Conservation (phyloP, 805 yeast genomes). For the Ogataea paraovalis region DNA sequence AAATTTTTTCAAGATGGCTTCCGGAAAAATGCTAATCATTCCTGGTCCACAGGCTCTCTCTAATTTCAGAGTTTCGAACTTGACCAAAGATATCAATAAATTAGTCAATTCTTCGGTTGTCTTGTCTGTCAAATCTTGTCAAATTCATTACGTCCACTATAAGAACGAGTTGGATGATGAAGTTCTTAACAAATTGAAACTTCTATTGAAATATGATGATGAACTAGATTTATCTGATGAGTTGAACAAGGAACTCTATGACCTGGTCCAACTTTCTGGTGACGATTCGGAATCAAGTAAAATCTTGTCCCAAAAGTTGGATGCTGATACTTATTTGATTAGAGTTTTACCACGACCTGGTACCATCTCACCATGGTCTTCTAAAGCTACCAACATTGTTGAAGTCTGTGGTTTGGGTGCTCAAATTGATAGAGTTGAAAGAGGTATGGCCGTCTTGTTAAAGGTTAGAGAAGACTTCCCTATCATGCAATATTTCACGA, state of each 20-base stretch:
- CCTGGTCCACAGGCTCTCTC: slow-evolving; percentile 93
- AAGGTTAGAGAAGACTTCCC: slow-evolving; percentile 71
- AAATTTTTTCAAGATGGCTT: slow-evolving; percentile 5
- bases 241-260: slow-evolving; percentile 15
- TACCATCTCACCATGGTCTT: slow-evolving; percentile 98
- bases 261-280: slow-evolving; percentile 29
- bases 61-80: slow-evolving; percentile 71
- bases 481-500: slow-evolving; percentile 47
- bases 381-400: slow-evolving; percentile 94
- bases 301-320: slow-evolving; percentile 22
- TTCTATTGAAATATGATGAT: slow-evolving; percentile 71
- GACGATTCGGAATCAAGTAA: slow-evolving; percentile 13
- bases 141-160: slow-evolving; percentile 75
- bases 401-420: slow-evolving; percentile 78
- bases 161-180: slow-evolving; percentile 37
- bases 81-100: slow-evolving; percentile 68
- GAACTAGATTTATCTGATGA: slow-evolving; percentile 51
- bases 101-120: slow-evolving; percentile 66
- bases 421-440: slow-evolving; percentile 78
- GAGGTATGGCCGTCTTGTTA: slow-evolving; percentile 78
- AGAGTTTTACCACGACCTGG: slow-evolving; percentile 90
- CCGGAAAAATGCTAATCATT: slow-evolving; percentile 42
- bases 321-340: slow-evolving; percentile 50
- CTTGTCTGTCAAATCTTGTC: slow-evolving; percentile 66
- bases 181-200: slow-evolving; percentile 47